A percentile compares a stretch with the other conserved stretches of the same genome.
Evolutionary conservation across 2,329 filamentous ascomycete species (phyloP).

Genomic region (Trichocomaceae sp.): DNA sequence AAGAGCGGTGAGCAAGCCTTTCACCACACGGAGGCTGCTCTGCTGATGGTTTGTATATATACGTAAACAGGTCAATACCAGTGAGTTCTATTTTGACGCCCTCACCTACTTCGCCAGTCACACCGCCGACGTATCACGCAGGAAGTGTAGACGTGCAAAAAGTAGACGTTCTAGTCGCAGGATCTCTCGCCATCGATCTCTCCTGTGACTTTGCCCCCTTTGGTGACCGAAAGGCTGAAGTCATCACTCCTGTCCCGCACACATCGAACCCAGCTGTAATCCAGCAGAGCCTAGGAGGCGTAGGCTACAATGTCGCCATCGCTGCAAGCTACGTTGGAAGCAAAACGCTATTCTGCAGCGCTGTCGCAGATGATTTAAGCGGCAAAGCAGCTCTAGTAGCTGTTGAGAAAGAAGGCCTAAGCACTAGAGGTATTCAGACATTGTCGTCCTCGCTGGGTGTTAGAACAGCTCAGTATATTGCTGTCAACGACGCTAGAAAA

Average conservation of each 20-base stretch:
- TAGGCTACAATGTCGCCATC: slow-evolving; percentile 84
- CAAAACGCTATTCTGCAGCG: slow-evolving; percentile 66
- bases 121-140: slow-evolving; percentile 16
- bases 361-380: slow-evolving; percentile 71
- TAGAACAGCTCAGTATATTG: slow-evolving; percentile 84
- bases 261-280: slow-evolving; percentile 85
- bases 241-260: slow-evolving; percentile 45
- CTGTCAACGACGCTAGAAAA: slow-evolving; percentile 76
- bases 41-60: slow-evolving; percentile 31
- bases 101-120: slow-evolving; percentile 16
- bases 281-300: slow-evolving; percentile 77
- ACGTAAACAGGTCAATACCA: slow-evolving; percentile 33
- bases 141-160: slow-evolving; percentile 17
- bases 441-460: slow-evolving; percentile 48
- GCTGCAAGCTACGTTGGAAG: slow-evolving; percentile 67
- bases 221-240: slow-evolving; percentile 26
- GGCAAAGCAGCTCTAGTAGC: slow-evolving; percentile 66
- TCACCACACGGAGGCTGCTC: slow-evolving; percentile 16
- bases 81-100: slow-evolving; percentile 19
- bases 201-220: slow-evolving; percentile 68
- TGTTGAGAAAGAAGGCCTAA: slow-evolving; percentile 53
- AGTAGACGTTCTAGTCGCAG: slow-evolving; percentile 74
- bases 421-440: slow-evolving; percentile 59
- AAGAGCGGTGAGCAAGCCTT: slow-evolving; percentile 39
- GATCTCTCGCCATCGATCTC: slow-evolving; percentile 82